Percentiles rank a stretch among this genome's conserved stretches.
Conservation (phyloP, 305 asterid species). For the Rubia tinctorum region DNA sequence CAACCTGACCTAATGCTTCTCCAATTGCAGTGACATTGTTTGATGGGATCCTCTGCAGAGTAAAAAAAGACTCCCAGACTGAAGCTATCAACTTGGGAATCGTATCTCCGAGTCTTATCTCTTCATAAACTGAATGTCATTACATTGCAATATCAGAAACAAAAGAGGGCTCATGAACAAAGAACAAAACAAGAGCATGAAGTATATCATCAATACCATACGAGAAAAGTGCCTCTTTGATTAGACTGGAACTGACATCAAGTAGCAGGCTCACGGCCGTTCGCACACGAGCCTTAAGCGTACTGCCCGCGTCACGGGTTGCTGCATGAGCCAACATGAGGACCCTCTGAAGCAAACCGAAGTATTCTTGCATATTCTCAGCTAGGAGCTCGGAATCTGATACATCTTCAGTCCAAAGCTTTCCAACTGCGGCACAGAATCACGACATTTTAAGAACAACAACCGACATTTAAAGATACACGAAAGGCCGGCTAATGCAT, state of each 20-base stretch:
- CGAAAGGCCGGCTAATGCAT: no score
- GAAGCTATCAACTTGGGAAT: conserved; percentile 77
- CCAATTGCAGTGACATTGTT: conserved; percentile 82
- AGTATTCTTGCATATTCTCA: no score
- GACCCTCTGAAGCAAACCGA: no score
- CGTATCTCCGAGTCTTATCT: conserved; percentile 36
- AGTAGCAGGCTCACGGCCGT: no score
- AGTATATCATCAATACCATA: conserved; percentile 40
- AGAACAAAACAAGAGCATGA: background rate
- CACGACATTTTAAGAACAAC: no score
- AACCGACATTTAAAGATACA: no score
- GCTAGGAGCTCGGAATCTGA: no score
- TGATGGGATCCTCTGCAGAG: conserved; percentile 75
- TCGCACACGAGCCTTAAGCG: no score
- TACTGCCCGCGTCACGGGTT: no score
- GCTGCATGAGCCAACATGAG: no score
- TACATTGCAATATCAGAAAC: background rate
- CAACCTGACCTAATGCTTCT: conserved; percentile 70
- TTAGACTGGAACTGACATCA: conserved; percentile 63
- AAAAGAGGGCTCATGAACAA: background rate
- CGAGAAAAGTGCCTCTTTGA: conserved; percentile 73
- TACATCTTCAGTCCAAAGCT: no score
- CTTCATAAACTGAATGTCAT: conserved; percentile 38
- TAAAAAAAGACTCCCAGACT: conserved; percentile 79
- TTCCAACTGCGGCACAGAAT: no score